Base-by-base conservation (phyloP, 306 rosid genomes). In the Castanea crenata region DNA sequence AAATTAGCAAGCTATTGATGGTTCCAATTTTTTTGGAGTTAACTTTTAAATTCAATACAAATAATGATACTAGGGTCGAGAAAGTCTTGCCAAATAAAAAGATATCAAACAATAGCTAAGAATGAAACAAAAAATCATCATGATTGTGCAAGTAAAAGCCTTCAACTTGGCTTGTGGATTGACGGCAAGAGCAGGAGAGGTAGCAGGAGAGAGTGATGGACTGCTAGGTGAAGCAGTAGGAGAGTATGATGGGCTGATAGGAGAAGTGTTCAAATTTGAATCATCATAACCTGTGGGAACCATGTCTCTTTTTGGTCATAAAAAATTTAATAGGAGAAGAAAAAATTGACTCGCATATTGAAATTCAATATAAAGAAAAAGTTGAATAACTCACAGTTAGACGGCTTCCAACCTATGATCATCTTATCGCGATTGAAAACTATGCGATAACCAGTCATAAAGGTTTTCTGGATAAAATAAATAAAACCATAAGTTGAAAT, bases 381-480 rank as follows among this genome's bases (percentile, higher is more conserved):
- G 18, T 49, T 52, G 16, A 51, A 74, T 34, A 68, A 86, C 99
- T 89, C 82, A 96, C 99, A 96, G 34, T 93, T 34, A 4, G 96
- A 87, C 35, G 65, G 76, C 71, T 76, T 90, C 99, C 98, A 96
- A 71, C 97, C 93, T 44, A 96, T 69, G 27, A 86, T 71, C 85
- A 63, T 88, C 84, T 84, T 90, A 29, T 91, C 92, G 15, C 94
- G 96, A 73, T 96, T 95, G 69, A 96, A 96, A 59, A 85, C 79
- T 49, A 93, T 57, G 4, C 82, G 89, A 82, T 96, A 92, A 58
- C 98, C 94, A 27, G 96, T 88, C 98, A 96, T 96, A 91, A 96
- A 89, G 90, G 90, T 93, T 93, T 61, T 90, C 99, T 93, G 90
- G 84, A 69, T 72, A 76, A 87, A 16, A 77, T 51, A 34, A 71